A percentile compares a stretch with the other conserved stretches of the same genome.
phyloP scores from a whole-genome alignment of 2,329 filamentous ascomycete genomes.

The Penicillium sp. region DNA sequence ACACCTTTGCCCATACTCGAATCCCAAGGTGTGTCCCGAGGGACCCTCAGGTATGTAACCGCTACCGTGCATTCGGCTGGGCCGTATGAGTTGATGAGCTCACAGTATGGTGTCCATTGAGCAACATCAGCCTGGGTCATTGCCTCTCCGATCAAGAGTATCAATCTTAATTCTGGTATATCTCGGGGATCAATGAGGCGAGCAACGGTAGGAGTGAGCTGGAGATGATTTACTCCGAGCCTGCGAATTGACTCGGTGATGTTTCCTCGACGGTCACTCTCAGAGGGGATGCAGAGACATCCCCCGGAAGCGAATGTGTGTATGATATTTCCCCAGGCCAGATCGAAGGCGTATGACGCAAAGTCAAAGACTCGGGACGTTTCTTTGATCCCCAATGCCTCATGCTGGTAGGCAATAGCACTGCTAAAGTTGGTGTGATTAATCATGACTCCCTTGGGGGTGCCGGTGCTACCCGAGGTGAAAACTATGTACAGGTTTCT shows the following conservation, averaged over 20 bases:
- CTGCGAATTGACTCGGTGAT: background rate
- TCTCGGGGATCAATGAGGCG: background rate
- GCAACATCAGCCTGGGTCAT: background rate
- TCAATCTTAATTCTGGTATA: background rate
- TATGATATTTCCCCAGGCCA: background rate
- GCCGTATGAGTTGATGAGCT: background rate
- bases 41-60: background rate
- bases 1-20: background rate
- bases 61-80: background rate
- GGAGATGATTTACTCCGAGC: background rate
- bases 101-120: background rate
- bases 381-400: background rate
- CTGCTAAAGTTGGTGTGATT: background rate
- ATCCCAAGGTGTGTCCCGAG: background rate
- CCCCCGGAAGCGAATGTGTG: background rate
- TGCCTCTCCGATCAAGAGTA: background rate
- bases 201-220: background rate
- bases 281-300: background rate
- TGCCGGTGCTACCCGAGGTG: conserved; percentile 9
- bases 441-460: conserved; percentile 4
- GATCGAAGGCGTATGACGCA: background rate
- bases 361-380: background rate
- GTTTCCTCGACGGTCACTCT: background rate
- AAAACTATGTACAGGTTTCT: conserved; percentile 1
- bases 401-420: background rate